Base-by-base conservation (phyloP, 768 basidiomycete species). In the Termitomyces titanicus region DNA sequence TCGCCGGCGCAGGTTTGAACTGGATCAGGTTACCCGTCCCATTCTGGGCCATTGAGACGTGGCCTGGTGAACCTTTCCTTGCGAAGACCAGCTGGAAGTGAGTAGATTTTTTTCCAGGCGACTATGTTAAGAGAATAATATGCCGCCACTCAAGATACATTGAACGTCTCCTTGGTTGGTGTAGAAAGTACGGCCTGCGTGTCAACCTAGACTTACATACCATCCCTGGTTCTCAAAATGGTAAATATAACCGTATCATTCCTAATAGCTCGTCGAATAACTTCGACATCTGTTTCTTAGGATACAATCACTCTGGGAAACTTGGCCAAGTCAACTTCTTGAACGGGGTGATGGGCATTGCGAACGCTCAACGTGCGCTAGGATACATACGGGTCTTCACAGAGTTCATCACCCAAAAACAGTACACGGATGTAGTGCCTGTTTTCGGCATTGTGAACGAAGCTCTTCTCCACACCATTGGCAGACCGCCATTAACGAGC, bases 1-100 rank as follows among this genome's bases (percentile, higher is more conserved):
- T 97, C 56, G 92, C 94, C 43, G 88, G 83, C 13, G 93, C 92
- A 18, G 94, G 94, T 12, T 71, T 96, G 54, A 94, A 92, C 72
- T 95, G 89, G 85, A 74, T 94, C 54, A 80, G 91, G 11, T 65
- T 94, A 18, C 89, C 92, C 1, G 81, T 94, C 42, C 89, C 91
- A 3, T 94, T 81, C 72, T 95, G 93, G 93, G 88, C 88, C 3
- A 82, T 94, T 60, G 86, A 89, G 55, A 68, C 56, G 5, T 83
- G 83, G 75, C 71, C 75, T n/a, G 81, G 79, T 43, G 92, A 95
- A 67, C 92, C 93, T 13, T 94, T 88, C 76, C 74, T 94, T 13
- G 81, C 80, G 9, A 77, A 79, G 59, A 83, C 85, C 1, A 81
- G 81, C 50, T 94, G 93, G 93, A 83, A 84, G 79, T 86, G 66